Conservation (phyloP, 2,329 filamentous ascomycete species). For the Fusarium equiseti region DNA sequence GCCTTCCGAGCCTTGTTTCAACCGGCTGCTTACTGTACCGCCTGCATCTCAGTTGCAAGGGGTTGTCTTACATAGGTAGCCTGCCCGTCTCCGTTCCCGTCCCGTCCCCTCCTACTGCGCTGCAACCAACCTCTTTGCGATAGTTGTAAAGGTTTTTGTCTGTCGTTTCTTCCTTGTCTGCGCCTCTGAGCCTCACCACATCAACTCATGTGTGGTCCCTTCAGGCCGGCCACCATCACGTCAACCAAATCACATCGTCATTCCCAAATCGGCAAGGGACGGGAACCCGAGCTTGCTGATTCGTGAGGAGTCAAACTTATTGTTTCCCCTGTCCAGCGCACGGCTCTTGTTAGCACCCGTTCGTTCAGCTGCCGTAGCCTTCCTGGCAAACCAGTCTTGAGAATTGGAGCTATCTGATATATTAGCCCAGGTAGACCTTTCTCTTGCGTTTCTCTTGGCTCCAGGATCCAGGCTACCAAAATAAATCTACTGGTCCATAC, state of each 20-base stretch:
- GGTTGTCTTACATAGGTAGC: constrained; percentile 23
- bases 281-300: constrained; percentile 36
- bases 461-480: background rate
- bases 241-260: constrained; percentile 45
- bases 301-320: constrained; percentile 29
- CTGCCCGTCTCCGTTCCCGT: background rate
- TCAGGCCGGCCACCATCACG: constrained; percentile 37
- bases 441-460: background rate
- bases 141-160: constrained; percentile 16
- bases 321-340: constrained; percentile 30
- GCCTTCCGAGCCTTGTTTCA: constrained; percentile 27
- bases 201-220: constrained; percentile 3
- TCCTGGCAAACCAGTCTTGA: constrained; percentile 16
- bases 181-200: background rate
- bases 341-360: constrained; percentile 39
- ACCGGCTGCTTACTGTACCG: constrained; percentile 6
- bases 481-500: background rate
- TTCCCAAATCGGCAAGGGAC: constrained; percentile 38
- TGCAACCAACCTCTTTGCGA: constrained; percentile 15
- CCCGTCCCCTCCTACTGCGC: constrained; percentile 4
- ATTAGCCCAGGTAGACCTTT: constrained; percentile 7
- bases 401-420: constrained; percentile 12
- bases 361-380: constrained; percentile 26
- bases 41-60: constrained; percentile 25
- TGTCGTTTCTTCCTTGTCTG: constrained; percentile 13